These are phyloP conservation scores for Beauveria sp. DNA, from an alignment of 2,329 filamentous ascomycete genomes.

Conservation along the genomic window DNA sequence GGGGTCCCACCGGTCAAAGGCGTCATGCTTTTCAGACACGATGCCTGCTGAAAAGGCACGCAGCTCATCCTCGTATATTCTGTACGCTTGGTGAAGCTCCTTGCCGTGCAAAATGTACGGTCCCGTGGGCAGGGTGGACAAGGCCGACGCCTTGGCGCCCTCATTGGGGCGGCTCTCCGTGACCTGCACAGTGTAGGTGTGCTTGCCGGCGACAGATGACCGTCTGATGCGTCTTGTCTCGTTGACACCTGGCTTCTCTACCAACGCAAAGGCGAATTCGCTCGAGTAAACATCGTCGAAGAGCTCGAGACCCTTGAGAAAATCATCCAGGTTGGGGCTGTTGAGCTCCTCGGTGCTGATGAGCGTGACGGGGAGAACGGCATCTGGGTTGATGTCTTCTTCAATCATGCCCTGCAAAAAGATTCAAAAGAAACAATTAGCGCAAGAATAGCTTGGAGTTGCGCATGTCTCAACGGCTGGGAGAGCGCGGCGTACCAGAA, in stretches of 20 bases:
- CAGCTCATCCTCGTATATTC: constrained; percentile 30
- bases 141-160: constrained; percentile 14
- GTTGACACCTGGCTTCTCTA: constrained; percentile 28
- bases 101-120: constrained; percentile 35
- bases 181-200: constrained; percentile 3
- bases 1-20: constrained; percentile 19
- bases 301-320: constrained; percentile 24
- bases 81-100: constrained; percentile 34
- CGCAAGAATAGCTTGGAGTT: rapidly evolving
- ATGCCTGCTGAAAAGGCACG: constrained; percentile 31
- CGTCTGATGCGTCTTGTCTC: neutral
- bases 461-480: neutral
- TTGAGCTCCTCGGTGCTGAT: constrained; percentile 31
- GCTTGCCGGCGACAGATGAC: neutral
- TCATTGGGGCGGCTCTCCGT: constrained; percentile 14
- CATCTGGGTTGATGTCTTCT: constrained; percentile 33
- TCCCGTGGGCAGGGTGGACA: constrained; percentile 27
- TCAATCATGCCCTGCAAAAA: constrained; percentile 30
- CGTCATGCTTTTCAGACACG: constrained; percentile 26
- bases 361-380: constrained; percentile 32
- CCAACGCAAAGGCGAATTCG: constrained; percentile 30
- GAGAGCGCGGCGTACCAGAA: neutral
- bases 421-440: no score
- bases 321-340: constrained; percentile 24
- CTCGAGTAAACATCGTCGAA: constrained; percentile 32